Evolutionary conservation across 768 basidiomycete genomes (phyloP), one percentile per base, ranked within the genome.

Genomic region (Cyclocybe aegerita): DNA sequence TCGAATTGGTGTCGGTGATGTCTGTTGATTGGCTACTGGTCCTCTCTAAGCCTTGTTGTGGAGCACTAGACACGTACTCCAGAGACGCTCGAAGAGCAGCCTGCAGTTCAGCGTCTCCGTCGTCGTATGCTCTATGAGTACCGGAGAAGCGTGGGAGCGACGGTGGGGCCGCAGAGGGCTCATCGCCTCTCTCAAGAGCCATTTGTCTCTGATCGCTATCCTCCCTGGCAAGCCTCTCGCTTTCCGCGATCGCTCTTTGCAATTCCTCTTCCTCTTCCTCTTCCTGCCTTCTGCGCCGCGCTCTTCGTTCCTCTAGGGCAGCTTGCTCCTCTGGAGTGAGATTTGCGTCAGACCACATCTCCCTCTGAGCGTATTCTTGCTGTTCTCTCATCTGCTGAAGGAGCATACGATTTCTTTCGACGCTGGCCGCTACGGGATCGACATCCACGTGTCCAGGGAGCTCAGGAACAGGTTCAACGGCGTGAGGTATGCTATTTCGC

Each of bases 91-190:
- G 84, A 42, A 96, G 73, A 4, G 93, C 93, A 9, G 92, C 93
- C 68, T 95, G 93, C 40, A 96, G 70, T 58, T 90, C 86, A 16
- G 80, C 82, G 59, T 96, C 93, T 44, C 94, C 93, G 55, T 95
- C 93, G 54, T 94, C 93, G 57, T 90, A 85, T 35, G 85, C 80
- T 40, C 82, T 70, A 44, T 76, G 52, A 29, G 58, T 54, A 33
- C 52, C 42, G 52, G 23, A 23, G 23, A 23, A 23, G 23, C 23
- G 4, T 23, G 23, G 23, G 23, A 23, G 23, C 23, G 23, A 23
- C 23, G 23, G 5, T 5, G 23, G 23, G 3, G 23, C 23, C 3
- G 23, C 23, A 23, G 23, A 23, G 23, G 23, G 23, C 23, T 23
- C 23, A 23, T 23, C 23, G 23, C 5, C 23, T 23, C 23, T 3